Evolutionary conservation across 441 rosid genomes (phyloP), one percentile per base, ranked within the genome.

Genomic region (Brassica balearica): DNA sequence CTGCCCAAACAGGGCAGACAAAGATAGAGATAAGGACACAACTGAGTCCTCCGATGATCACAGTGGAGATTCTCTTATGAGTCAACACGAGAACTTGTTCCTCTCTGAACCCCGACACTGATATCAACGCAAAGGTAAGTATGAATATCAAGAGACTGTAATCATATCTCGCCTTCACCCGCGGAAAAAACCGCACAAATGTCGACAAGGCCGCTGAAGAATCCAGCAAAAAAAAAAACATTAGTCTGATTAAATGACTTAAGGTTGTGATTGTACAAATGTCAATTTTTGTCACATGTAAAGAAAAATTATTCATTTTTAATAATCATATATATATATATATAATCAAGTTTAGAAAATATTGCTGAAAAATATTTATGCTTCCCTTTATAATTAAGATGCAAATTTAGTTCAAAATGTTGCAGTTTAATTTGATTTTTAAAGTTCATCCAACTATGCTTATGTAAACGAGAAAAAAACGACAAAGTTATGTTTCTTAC

Each of bases 1-100:
- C 96, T 15, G 90, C 89, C 96, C 97, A 92, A 2, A 89, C 94
- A 4, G 97, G 97, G 25, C 69, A 91, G 19, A 92, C 58, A 3
- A 82, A 68, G 71, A 86, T 72, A 19, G 91, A 86, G 43, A 91
- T 60, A 12, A 86, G 19, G 34, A 89, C 34, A 75, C 89, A 84
- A 32, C 78, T 25, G 3, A 81, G 78, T 1, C 85, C 83, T 8
- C 97, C 97, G 1, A 91, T 85, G 66, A 87, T 25, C 48, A 92
- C 68, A 12, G 96, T 89, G 0, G 85, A 84, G 14, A 88, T 48
- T 72, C 97, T 88, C 79, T 78, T 74, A 5, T 83, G 89, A 0
- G 89, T 90, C 34, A 90, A 3, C 60, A 73, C 73, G n/a, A 87
- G 19, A 58, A 92, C 78, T 56, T 91, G 81, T 9, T 89, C 90